Conservation (phyloP, 192 early-diverging fungal genomes). For the Rhizoclosmatium globosum region DNA sequence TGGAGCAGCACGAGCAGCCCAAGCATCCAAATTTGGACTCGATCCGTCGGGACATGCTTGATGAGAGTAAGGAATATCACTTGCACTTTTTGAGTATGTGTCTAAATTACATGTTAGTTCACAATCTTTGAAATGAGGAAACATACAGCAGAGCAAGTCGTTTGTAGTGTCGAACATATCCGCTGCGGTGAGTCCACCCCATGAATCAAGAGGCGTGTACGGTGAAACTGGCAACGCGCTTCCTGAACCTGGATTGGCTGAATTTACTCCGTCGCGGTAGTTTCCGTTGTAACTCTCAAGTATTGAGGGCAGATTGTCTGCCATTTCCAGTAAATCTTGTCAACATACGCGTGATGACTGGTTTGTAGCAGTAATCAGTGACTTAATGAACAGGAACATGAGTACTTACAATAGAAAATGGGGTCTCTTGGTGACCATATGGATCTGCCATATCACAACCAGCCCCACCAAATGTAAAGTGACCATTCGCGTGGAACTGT, state of each 20-base stretch:
- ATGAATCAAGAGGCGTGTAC: background rate
- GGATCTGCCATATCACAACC: slow-evolving; percentile 6
- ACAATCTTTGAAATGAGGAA: background rate
- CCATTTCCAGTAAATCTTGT: slow-evolving; percentile 29
- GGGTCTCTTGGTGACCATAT: slow-evolving; percentile 27
- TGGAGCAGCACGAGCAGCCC: background rate
- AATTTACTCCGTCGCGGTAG: background rate
- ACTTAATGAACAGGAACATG: too few relatives aligned
- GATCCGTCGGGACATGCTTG: background rate
- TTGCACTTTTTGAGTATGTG: slow-evolving; percentile 10
- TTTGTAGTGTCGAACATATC: slow-evolving; percentile 18
- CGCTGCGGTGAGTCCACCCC: background rate
- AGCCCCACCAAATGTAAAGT: background rate
- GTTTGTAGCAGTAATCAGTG: background rate
- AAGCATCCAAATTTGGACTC: background rate
- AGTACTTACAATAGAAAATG: background rate
- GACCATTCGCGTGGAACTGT: background rate
- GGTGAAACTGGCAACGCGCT: background rate
- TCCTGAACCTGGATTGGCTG: background rate
- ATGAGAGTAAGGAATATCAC: slow-evolving; percentile 5
- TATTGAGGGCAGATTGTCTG: slow-evolving; percentile 25
- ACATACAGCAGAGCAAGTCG: slow-evolving; percentile 29
- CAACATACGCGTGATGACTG: slow-evolving; percentile 37
- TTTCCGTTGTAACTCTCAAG: slow-evolving; percentile 2
- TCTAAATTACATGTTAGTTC: too few relatives aligned